Evolutionary conservation across 345 rosid genomes (phyloP).

Genomic region (Eucalyptus dawsonii): DNA sequence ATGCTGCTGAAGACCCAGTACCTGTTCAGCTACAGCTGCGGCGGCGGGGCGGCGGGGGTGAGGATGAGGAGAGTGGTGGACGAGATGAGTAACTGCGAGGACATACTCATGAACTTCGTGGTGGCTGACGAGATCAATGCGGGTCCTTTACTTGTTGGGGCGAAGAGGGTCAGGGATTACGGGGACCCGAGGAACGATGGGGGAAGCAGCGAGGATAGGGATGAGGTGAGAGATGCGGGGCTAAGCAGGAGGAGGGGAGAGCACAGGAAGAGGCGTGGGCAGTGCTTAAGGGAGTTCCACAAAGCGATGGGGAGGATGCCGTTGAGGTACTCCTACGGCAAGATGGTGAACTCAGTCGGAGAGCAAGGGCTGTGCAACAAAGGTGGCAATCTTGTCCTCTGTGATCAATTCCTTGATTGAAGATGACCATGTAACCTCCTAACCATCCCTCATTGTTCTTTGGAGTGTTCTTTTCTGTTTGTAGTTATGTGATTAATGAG

Average conservation of each 20-base stretch:
- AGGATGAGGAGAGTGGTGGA: slow-evolving; percentile 2
- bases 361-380: slow-evolving; percentile 6
- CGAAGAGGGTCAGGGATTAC: slow-evolving; percentile 2
- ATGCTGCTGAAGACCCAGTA: slow-evolving; percentile 4
- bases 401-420: not conserved
- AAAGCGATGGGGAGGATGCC: slow-evolving; percentile 4
- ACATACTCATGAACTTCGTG: slow-evolving; percentile 6
- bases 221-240: slow-evolving; percentile 2
- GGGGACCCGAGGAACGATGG: slow-evolving; percentile 6
- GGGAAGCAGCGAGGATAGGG: not conserved
- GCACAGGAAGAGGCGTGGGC: slow-evolving; percentile 5
- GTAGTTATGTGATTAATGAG: not conserved
- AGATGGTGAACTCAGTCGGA: not conserved
- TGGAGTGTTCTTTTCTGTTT: not conserved
- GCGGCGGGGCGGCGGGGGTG: not conserved
- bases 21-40: slow-evolving; percentile 5
- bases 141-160: slow-evolving; percentile 5
- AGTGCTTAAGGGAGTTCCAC: slow-evolving; percentile 2
- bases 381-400: slow-evolving; percentile 1
- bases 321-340: slow-evolving; percentile 2
- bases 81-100: slow-evolving; percentile 6
- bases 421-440: not conserved
- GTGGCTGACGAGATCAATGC: not conserved
- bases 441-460: not conserved
- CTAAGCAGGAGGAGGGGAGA: slow-evolving; percentile 1